Evolutionary conservation across 192 early-diverging fungal species (phyloP), one percentile per base, ranked within the genome.

Genomic region (Coemansia sp.): DNA sequence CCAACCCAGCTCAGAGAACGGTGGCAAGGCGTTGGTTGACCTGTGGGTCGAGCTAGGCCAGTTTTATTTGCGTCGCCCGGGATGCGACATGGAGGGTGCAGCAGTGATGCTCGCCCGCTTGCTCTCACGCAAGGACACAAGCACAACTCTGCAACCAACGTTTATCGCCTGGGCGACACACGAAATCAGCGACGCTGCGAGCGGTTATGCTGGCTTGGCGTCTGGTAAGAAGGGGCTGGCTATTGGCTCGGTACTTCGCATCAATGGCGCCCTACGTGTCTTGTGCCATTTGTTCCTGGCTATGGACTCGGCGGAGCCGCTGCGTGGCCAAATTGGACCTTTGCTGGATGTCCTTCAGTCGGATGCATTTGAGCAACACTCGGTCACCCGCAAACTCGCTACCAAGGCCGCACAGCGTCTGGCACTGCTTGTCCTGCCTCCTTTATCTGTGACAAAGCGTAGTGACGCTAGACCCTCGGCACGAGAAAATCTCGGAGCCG

Each of bases 61-160:
- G 57, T 42, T 57, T 13, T 93, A 87, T 59, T 69, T 98, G 45
- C 59, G 72, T n/a, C 74, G 84, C 4, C 85, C 94, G 0, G 93
- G 94, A 14, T 95, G 93, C 66, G 97, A 96, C 48, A 87, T 90
- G 54, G 94, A 97, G 70, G 93, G 89, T 31, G 90, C 95, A 0
- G 86, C 92, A 14, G 69, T 97, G 4, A 84, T 99, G 74, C 75
- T 96, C 1, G 87, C 93, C 21, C 87, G 95, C 34, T 69, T 99
- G 33, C 74, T 98, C 4, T 91, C 91, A 7, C 88, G 95, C 84
- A 89, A 79, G 21, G 97, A 97, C 73, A 88, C 90, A 2, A 87
- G 73, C 6, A 51, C 64, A 1, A 56, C 68, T 1, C 84, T 93
- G 67, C 85, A 95, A 6, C 66, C 83, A 0, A 74, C 76, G 10